Conservation (phyloP, 2,329 filamentous ascomycete genomes). For the Chrysoporthe cubensis region DNA sequence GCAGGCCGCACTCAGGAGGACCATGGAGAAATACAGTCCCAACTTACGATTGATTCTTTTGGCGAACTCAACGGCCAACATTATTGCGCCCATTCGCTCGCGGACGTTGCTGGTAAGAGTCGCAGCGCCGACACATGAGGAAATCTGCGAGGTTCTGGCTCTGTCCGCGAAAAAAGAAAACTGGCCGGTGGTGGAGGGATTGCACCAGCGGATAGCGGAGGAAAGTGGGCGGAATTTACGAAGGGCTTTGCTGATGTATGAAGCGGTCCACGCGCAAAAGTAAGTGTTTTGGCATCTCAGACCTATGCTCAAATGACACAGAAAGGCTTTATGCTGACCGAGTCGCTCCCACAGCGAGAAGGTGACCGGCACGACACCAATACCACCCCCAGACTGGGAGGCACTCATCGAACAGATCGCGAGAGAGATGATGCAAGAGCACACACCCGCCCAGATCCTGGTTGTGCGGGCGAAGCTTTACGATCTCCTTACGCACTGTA, state of each 20-base stretch:
- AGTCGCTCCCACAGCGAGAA: conserved; percentile 68
- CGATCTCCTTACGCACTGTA: conserved; percentile 95
- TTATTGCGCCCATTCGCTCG: conserved; percentile 96
- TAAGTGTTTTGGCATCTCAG: conserved; percentile 50
- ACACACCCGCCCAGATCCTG: conserved; percentile 86
- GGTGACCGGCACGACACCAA: conserved; percentile 82
- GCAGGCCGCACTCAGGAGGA: conserved; percentile 89
- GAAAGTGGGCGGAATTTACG: conserved; percentile 91
- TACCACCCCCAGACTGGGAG: conserved; percentile 97
- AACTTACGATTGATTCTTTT: conserved; percentile 90
- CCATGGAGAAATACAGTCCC: conserved; percentile 99
- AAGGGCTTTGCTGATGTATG: conserved; percentile 92
- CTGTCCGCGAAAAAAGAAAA: conserved; percentile 75
- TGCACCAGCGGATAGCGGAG: conserved; percentile 84
- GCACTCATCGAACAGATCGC: conserved; percentile 86
- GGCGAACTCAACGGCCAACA: conserved; percentile 96
- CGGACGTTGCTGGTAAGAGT: conserved; percentile 90
- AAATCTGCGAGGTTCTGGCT: conserved; percentile 81
- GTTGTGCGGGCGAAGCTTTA: conserved; percentile 94
- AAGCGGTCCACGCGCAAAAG: conserved; percentile 97
- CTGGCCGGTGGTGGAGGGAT: conserved; percentile 73
- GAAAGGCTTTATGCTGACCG: conserved; percentile 17
- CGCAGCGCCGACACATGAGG: conserved; percentile 80
- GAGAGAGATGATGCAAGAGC: conserved; percentile 90
- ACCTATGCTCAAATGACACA: not conserved